Base-by-base conservation (phyloP, 495 filamentous ascomycete genomes). In the Trichoderma parareesei region DNA sequence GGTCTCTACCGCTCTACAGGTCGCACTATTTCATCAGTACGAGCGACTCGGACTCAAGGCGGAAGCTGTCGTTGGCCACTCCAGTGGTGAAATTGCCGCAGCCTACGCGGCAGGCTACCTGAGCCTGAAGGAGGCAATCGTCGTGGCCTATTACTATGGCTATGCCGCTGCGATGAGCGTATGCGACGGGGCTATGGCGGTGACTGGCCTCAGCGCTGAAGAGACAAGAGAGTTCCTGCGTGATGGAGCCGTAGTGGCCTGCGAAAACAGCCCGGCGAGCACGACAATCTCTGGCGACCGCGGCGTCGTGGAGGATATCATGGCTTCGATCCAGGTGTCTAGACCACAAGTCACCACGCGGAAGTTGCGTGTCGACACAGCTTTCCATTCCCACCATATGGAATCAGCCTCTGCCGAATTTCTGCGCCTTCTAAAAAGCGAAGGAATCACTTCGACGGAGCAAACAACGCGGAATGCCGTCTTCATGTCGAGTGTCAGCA, bases 351-450 rank as follows among this genome's bases (percentile, higher is more conserved):
- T 37, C 11, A 33, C 7, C 13, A 57, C 57, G 5, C 64, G 79
- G 3, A 35, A 64, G 0, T 67, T 83, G 11, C 69, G 68, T 20
- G 79, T 81, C 1, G 74, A 78, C 40, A 71, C 68, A 4, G 81
- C 82, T 0, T 85, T 84, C 62, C 82, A 84, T 64, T 78, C 79
- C 0, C 72, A 73, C 4, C 78, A 74, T 48, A 82, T 84, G 81
- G 40, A 38, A 20, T 0, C 14, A 3, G 5, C 65, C 14, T 67
- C 70, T 0, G 61, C 69, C 16, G 64, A 71, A 27, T 76, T 72
- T 61, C 60, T 60, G 4, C 33, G 59, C 3, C 42, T 55, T 9
- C 35, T 65, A 14, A 43, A 60, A 37, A 10, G 14, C 16, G 37
- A 55, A 38, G 35, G 13, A n/a, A 10, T 69, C 33, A 49, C 49